Base-by-base conservation (phyloP, 1,139 yeast species). In the Suhomyces bribrorum region DNA sequence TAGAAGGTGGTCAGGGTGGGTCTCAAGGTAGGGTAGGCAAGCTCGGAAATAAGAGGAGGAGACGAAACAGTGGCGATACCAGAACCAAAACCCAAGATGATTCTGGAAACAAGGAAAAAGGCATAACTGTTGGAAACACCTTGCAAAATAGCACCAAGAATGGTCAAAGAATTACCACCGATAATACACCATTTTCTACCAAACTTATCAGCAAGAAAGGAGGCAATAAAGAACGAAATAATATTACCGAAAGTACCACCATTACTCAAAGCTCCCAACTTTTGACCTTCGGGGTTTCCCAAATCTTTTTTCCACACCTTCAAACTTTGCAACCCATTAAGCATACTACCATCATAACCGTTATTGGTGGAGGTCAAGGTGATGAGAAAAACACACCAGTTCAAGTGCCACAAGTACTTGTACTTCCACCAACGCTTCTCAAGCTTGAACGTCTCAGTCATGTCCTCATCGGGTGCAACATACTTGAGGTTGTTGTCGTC, bases 21-120 rank as follows among this genome's bases (percentile, higher is more conserved):
- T 54, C 84, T 63, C 46, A 72, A 77, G 14, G 72, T 68, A 18
- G 78, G 78, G 38, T 72, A 75, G 24, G 75, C 62, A 8, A 61
- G 52, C 46, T 73, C 78, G 4, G 74, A 59, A 38, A 73, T 62
- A 44, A 66, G 60, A 0, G 70, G 47, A 9, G 69, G 67, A 7
- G 79, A 64, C 14, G 70, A 64, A n/a, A 71, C 65, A 17, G 55
- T 52, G 3, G 69, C 61, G 35, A 65, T 47, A 29, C 62, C 61
- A 28, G 59, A 58, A 29, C 82, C 77, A 31, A 66, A 45, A 27
- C 78, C 78, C 31, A 78, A 46, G 26, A 73, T 46, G 17, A 71
- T 42, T 52, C 78, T 60, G 2, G 69, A 50, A 24, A 53, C 56
- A 33, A 70, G 50, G 49, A 73, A 71, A 52, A 69, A 64, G 2